A percentile compares a stretch with the other conserved stretches of the same genome.
These are phyloP conservation scores for Selaginella moellendorffii DNA, from an alignment of 75 land plant species.

Conservation along the genomic window DNA sequence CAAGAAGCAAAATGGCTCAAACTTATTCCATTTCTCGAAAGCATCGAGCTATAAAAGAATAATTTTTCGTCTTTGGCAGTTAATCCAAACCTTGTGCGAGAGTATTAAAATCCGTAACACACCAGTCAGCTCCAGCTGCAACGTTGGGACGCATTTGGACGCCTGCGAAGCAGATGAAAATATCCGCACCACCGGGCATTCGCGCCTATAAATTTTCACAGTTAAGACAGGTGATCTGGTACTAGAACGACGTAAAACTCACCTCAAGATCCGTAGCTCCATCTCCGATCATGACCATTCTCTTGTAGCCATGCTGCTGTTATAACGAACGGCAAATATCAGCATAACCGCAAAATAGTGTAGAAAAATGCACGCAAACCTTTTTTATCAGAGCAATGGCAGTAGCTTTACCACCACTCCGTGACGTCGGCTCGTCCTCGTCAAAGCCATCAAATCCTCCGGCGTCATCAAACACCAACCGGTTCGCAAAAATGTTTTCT, in stretches of 20 bases:
- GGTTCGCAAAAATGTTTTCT: constrained; percentile 78
- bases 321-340: neutral
- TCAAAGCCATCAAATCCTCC: constrained; percentile 86
- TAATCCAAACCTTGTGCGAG: constrained; percentile 41
- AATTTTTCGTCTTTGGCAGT: too few species aligned
- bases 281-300: constrained; percentile 90
- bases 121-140: constrained; percentile 76
- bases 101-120: constrained; percentile 49
- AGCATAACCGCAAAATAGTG: too few species aligned
- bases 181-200: constrained; percentile 68
- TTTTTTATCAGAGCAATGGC: constrained; percentile 72
- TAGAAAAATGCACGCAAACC: constrained; percentile 24
- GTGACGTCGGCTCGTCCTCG: constrained; percentile 68
- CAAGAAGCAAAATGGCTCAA: too few species aligned
- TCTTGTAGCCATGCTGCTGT: constrained; percentile 58
- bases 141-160: constrained; percentile 60
- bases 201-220: constrained; percentile 40
- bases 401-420: constrained; percentile 89
- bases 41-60: too few species aligned
- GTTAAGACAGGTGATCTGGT: neutral
- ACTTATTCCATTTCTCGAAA: constrained; percentile 43
- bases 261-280: constrained; percentile 99
- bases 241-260: too few species aligned
- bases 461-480: constrained; percentile 51
- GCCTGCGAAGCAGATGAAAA: constrained; percentile 77